Conservation (phyloP, 148 eudicot species). For the Rhododendron molle region DNA sequence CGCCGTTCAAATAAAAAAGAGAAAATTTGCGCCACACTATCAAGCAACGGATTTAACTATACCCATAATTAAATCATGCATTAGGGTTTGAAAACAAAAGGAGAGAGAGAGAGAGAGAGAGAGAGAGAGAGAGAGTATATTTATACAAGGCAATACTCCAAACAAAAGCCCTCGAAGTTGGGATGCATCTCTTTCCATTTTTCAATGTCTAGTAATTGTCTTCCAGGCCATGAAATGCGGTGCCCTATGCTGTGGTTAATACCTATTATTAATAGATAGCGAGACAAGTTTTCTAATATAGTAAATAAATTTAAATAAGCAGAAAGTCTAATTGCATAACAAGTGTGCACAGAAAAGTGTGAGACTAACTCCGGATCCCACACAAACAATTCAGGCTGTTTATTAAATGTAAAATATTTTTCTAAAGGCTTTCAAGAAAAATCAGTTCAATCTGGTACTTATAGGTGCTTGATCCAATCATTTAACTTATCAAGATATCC, state of each 20-base stretch:
- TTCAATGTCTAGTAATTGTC: slow-evolving; percentile 6
- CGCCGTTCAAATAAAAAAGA: no score
- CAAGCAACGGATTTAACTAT: not conserved
- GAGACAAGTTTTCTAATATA: not conserved
- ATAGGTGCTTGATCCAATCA: no score
- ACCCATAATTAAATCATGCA: not conserved
- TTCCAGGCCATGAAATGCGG: not conserved
- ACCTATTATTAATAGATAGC: not conserved
- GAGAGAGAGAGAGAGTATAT: not conserved
- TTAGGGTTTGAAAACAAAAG: not conserved
- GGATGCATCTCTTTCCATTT: slow-evolving; percentile 14
- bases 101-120: not conserved
- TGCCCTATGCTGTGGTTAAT: not conserved
- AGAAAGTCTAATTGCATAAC: no score
- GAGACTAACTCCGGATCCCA: no score
- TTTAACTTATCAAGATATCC: no score
- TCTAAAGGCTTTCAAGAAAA: no score
- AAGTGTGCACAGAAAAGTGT: no score
- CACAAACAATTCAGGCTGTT: no score
- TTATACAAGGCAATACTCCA: not conserved
- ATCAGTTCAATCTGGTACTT: no score
- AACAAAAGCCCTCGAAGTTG: slow-evolving; percentile 17
- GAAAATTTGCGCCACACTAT: not conserved
- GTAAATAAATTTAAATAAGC: not conserved
- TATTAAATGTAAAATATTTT: no score